Evolutionary conservation across 116 monocot species (phyloP).

Genomic region (Thalassia testudinum): DNA sequence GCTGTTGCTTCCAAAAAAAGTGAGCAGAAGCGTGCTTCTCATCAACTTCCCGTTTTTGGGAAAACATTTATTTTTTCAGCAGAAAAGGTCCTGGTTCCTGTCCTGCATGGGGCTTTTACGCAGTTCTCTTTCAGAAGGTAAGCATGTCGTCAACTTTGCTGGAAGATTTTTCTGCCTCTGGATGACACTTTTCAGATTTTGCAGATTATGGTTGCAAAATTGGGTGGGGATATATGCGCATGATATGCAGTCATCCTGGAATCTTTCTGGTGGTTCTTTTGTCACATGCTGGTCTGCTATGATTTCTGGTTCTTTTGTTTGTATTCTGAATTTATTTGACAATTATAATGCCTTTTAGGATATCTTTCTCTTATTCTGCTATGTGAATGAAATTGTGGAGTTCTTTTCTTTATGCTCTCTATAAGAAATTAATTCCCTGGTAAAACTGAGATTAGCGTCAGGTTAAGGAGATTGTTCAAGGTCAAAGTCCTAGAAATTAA

Average conservation of each 20-base stretch:
- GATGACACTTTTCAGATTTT: background rate
- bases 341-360: too few species aligned
- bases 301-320: constrained; percentile 6
- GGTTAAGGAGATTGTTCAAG: too few species aligned
- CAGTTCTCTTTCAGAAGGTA: constrained; percentile 74
- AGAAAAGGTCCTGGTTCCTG: constrained; percentile 59
- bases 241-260: constrained; percentile 50
- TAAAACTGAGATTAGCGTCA: too few species aligned
- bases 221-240: constrained; percentile 21
- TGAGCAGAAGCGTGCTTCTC: constrained; percentile 24
- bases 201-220: constrained; percentile 48
- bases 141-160: too few species aligned
- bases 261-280: constrained; percentile 34
- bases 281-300: constrained; percentile 38
- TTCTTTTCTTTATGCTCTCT: too few species aligned
- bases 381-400: too few species aligned
- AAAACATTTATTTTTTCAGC: constrained; percentile 74
- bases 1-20: constrained; percentile 12
- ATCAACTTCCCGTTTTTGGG: constrained; percentile 39
- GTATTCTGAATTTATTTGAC: too few species aligned
- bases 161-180: too few species aligned
- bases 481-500: too few species aligned
- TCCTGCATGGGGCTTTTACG: constrained; percentile 56
- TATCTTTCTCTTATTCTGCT: too few species aligned
- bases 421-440: too few species aligned